Conservation (phyloP, 352 stramenopile species). For the Phytophthora uliginosa region DNA sequence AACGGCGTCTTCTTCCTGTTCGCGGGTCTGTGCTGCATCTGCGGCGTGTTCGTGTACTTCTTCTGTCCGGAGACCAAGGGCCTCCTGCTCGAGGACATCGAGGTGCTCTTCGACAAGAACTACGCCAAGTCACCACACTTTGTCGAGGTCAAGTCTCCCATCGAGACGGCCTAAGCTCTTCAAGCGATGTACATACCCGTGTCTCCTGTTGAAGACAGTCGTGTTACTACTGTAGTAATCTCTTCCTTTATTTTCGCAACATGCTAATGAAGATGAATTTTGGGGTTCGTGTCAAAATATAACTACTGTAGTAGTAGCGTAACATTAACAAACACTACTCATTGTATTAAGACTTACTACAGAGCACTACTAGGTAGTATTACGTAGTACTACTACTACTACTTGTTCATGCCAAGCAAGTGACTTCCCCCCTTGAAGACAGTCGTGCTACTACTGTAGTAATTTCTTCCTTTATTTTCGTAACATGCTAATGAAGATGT, state of each 20-base stretch:
- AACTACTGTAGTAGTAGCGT: too few relatives aligned
- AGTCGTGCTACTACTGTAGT: too few relatives aligned
- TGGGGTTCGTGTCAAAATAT: neutral
- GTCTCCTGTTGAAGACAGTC: neutral
- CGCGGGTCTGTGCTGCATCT: slow-evolving; percentile 39
- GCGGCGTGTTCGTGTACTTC: slow-evolving; percentile 55
- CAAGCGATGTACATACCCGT: neutral
- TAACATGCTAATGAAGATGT: too few relatives aligned
- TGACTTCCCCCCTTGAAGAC: too few relatives aligned
- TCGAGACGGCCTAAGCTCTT: slow-evolving; percentile 12
- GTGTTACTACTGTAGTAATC: neutral
- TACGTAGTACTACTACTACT: too few relatives aligned
- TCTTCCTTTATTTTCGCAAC: neutral
- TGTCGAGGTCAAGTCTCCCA: slow-evolving; percentile 26
- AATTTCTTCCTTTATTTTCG: too few relatives aligned
- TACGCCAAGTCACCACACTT: slow-evolving; percentile 23
- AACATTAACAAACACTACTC: too few relatives aligned
- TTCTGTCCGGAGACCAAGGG: slow-evolving; percentile 39
- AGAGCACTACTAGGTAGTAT: too few relatives aligned
- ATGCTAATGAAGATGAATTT: neutral
- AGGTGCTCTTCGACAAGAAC: slow-evolving; percentile 23
- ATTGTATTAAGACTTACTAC: too few relatives aligned
- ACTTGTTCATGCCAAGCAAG: too few relatives aligned
- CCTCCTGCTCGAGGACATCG: slow-evolving; percentile 22
- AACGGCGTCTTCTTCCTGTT: slow-evolving; percentile 35